These are phyloP conservation scores for Hanseniaspora lachancei DNA, from an alignment of 805 yeast species.

Conservation along the genomic window DNA sequence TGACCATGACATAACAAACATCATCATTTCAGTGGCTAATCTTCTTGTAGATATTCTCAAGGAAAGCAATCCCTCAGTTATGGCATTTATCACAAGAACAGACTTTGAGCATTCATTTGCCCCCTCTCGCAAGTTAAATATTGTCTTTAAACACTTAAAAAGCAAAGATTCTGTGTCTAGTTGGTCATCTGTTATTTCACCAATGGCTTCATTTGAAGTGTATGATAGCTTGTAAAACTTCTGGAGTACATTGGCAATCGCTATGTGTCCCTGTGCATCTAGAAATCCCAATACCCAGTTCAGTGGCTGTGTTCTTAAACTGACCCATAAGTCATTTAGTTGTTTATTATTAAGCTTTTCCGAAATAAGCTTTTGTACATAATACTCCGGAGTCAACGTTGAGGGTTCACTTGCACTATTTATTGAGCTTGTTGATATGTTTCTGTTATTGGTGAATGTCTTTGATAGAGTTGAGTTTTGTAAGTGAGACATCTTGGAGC, in stretches of 20 bases:
- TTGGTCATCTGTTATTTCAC: slow-evolving; percentile 29
- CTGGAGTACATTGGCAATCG: slow-evolving; percentile 53
- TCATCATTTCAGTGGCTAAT: slow-evolving; percentile 64
- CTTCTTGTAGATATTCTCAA: slow-evolving; percentile 64
- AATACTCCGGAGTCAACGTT: slow-evolving; percentile 52
- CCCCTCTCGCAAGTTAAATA: slow-evolving; percentile 52
- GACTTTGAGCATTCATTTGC: slow-evolving; percentile 42
- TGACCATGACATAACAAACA: slow-evolving; percentile 38
- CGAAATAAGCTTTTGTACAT: slow-evolving; percentile 60
- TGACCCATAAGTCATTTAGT: slow-evolving; percentile 76
- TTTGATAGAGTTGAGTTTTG: slow-evolving; percentile 8
- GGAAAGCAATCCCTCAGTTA: slow-evolving; percentile 62
- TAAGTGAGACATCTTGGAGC: not conserved
- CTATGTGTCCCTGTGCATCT: slow-evolving; percentile 69
- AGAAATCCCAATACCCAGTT: slow-evolving; percentile 72
- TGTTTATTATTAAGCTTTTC: slow-evolving; percentile 56
- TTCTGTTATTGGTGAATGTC: slow-evolving; percentile 5
- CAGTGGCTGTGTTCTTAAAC: slow-evolving; percentile 76
- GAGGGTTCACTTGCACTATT: slow-evolving; percentile 23
- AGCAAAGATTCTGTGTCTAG: slow-evolving; percentile 62
- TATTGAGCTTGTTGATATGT: slow-evolving; percentile 20
- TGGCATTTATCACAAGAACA: slow-evolving; percentile 40
- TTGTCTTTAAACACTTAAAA: slow-evolving; percentile 63
- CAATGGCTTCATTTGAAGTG: slow-evolving; percentile 20
- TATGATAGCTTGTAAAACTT: slow-evolving; percentile 29